Base-by-base conservation (phyloP, 2,329 filamentous ascomycete genomes). In the Penicillium hordei region DNA sequence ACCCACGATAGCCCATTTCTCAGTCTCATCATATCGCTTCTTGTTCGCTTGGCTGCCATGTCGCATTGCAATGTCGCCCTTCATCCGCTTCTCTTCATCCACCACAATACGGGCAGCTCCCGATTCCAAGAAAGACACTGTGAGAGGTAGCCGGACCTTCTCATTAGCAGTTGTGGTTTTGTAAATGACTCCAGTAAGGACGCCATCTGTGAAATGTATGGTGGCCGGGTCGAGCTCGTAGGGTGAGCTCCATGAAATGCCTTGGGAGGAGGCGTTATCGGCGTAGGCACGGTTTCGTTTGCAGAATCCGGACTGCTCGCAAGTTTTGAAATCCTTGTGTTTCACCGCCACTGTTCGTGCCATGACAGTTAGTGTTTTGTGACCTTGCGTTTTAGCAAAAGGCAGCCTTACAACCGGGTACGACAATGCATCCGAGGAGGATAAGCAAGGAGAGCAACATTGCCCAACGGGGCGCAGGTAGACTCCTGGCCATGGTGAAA, bases 291-390 rank as follows among this genome's bases (percentile, higher is more conserved):
- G 87, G 78, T 97, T 97, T 64, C 94, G 90, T 74, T 92, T 94
- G 79, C 94, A 99, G 81, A 99, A 99, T 69, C 94, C 94, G 5
- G 93, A 94, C 74, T 99, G 93, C 65, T 89, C 81, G 79, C 94
- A 99, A 68, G 89, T 96, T 74, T 97, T 99, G 83, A 97, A 99
- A 75, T 96, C 93, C 69, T 96, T 87, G 72, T 96, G 89, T 79
- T 99, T 99, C 52, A 99, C 94, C 68, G 85, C 82, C 64, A 85
- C 92, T 96, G 65, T 31, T 58, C 56, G 23, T 10, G 53, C 54
- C 38, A 62, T 39, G 29, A 19, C 39, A 19, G 19, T 65, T 51
- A 63, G 55, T 49, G 5, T 29, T 44, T 19, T 33, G 38, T 10
- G 9, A 34, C 27, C 43, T 31, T 33, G n/a, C n/a, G 5, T 21